Evolutionary conservation across 257 asterid species (phyloP), one percentile per base, ranked within the genome.

Genomic region (Fraxinus americana): DNA sequence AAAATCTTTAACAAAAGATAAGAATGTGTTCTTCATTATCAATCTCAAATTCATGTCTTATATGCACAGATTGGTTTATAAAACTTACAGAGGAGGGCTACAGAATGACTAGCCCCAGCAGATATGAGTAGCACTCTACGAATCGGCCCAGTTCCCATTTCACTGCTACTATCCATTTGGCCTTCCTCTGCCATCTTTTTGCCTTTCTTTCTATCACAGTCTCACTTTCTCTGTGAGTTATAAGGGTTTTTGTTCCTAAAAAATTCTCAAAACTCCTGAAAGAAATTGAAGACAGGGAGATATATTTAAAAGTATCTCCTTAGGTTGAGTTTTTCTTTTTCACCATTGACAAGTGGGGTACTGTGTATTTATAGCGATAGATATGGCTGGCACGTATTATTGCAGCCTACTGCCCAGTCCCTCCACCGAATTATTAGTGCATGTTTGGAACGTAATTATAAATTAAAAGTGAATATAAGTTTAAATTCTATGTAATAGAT

Each of bases 101-200:
- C 92, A 50, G 99, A 91, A 79, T 94, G 99, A 76, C 97, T 94
- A 32, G 99, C 99, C n/a, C 99, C 99, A 68, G 99, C 97, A 21
- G 99, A 92, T 38, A 94, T 87, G 79, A 89, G 76, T 43, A 94
- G 81, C 74, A 94, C 96, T 80, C 86, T 82, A 21, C 91, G 94
- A 73, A 87, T 71, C 27, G 93, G 89, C 4, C 86, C 86, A 41
- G 87, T 78, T 6, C 75, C 90, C 11, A 82, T 89, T 67, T 77
- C 88, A 29, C 85, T 52, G 19, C 75, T 82, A 61, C 87, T 80
- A 34, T 45, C 75, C 68, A 59, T 75, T 68, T 38, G 75, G 70
- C 78, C 86, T 79, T 75, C 87, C 23, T 87, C 93, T 16, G 91
- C 91, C 97, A 89, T 91, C 36, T 78, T 41, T 41, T 23, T 17